These are phyloP conservation scores for Pseudocercospora macadamiae DNA, from an alignment of 2,329 filamentous ascomycete genomes.

Conservation along the genomic window DNA sequence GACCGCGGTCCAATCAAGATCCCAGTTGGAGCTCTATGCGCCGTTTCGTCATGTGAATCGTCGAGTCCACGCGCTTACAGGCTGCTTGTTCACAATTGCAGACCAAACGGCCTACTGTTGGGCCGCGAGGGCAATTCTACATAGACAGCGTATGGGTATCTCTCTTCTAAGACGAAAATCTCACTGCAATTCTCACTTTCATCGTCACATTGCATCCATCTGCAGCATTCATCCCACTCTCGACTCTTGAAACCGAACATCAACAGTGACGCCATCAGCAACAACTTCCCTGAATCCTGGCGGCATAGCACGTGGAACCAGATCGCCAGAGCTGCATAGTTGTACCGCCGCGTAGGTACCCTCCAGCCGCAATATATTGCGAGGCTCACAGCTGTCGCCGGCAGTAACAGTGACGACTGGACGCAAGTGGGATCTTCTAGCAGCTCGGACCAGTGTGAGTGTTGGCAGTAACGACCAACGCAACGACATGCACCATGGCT, in stretches of 20 bases:
- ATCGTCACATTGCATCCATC: neutral
- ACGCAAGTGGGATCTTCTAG: no score
- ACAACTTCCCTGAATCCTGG: neutral
- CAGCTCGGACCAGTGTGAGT: neutral
- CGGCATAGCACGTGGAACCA: neutral
- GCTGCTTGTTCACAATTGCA: neutral
- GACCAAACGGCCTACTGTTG: neutral
- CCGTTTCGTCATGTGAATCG: neutral
- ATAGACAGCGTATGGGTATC: neutral
- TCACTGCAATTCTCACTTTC: neutral
- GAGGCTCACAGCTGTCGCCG: no score
- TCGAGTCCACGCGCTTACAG: conserved; percentile 2
- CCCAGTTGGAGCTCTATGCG: neutral
- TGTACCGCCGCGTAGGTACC: neutral
- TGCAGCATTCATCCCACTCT: neutral
- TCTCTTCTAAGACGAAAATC: neutral
- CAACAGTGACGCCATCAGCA: neutral
- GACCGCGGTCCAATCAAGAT: neutral
- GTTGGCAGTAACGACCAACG: conserved; percentile 6
- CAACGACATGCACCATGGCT: conserved; percentile 18
- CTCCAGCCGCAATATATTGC: no score
- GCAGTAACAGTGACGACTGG: no score
- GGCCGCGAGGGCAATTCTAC: neutral
- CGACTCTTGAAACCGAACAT: neutral
- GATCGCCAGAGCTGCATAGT: conserved; percentile 1